phyloP scores from a whole-genome alignment of 805 yeast species.

The Kuraishia floccosa region DNA sequence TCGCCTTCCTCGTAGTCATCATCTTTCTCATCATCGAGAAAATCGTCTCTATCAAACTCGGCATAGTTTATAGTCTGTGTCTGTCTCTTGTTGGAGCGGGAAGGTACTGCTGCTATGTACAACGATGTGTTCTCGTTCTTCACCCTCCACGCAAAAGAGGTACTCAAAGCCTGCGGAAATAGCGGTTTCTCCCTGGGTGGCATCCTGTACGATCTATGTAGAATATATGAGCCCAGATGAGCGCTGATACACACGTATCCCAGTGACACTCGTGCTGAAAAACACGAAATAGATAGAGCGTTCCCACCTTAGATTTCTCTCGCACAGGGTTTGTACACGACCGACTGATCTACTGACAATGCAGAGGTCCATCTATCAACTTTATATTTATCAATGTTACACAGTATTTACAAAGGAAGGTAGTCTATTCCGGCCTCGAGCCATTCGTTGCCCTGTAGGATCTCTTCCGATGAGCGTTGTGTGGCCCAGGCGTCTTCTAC shows the following conservation, averaged over 20 bases:
- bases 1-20: slow-evolving; percentile 30
- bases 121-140: slow-evolving; percentile 67
- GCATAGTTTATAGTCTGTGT: slow-evolving; percentile 73
- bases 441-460: slow-evolving; percentile 32
- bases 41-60: slow-evolving; percentile 55
- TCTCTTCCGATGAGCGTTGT: slow-evolving; percentile 28
- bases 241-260: too few species aligned
- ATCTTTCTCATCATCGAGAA: slow-evolving; percentile 11
- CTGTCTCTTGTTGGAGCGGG: slow-evolving; percentile 65
- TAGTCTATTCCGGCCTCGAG: slow-evolving; percentile 39
- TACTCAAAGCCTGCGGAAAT: slow-evolving; percentile 70
- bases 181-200: slow-evolving; percentile 14
- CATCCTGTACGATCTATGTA: slow-evolving; percentile 1
- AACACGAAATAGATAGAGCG: too few species aligned
- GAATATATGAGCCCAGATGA: too few species aligned
- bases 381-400: too few species aligned
- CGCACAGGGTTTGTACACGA: background rate
- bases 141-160: slow-evolving; percentile 64
- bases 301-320: too few species aligned
- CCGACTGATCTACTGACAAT: background rate
- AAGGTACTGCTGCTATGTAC: slow-evolving; percentile 60
- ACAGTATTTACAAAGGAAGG: slow-evolving; percentile 23
- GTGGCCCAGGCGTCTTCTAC: slow-evolving; percentile 35
- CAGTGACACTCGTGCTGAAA: too few species aligned
- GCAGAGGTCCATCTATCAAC: too few species aligned